Conservation (phyloP, 352 stramenopile genomes). For the Plasmopara viticola region DNA sequence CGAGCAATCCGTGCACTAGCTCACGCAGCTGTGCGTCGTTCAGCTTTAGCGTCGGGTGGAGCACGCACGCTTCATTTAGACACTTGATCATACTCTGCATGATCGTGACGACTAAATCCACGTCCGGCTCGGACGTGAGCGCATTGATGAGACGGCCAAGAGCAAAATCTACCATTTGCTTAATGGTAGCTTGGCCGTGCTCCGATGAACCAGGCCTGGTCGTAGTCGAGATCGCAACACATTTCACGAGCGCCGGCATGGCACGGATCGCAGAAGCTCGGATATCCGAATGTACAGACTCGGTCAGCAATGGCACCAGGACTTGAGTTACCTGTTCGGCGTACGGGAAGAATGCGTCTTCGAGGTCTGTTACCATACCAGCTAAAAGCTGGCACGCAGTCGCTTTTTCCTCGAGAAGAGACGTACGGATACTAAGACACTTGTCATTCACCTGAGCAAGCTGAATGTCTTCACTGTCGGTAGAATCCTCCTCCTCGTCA, state of each 20-base stretch:
- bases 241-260: slow-evolving; percentile 74
- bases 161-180: slow-evolving; percentile 83
- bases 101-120: slow-evolving; percentile 80
- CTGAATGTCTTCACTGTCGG: slow-evolving; percentile 71
- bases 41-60: slow-evolving; percentile 39
- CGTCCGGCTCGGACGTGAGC: slow-evolving; percentile 72
- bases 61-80: slow-evolving; percentile 37
- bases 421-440: slow-evolving; percentile 77
- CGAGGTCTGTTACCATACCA: slow-evolving; percentile 68
- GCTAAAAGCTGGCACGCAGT: slow-evolving; percentile 76
- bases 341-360: slow-evolving; percentile 83
- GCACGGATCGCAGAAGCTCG: slow-evolving; percentile 69
- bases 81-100: slow-evolving; percentile 84
- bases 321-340: slow-evolving; percentile 81
- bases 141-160: slow-evolving; percentile 71
- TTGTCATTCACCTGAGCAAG: slow-evolving; percentile 81
- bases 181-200: slow-evolving; percentile 40
- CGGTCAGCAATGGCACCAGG: slow-evolving; percentile 70
- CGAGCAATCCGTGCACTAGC: slow-evolving; percentile 62
- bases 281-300: slow-evolving; percentile 83
- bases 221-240: slow-evolving; percentile 48
- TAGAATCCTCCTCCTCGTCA: slow-evolving; percentile 57
- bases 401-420: slow-evolving; percentile 75
- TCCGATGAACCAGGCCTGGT: slow-evolving; percentile 14
- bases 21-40: slow-evolving; percentile 73